phyloP scores from a whole-genome alignment of 1,139 yeast genomes.

The Geotrichum europaeum region DNA sequence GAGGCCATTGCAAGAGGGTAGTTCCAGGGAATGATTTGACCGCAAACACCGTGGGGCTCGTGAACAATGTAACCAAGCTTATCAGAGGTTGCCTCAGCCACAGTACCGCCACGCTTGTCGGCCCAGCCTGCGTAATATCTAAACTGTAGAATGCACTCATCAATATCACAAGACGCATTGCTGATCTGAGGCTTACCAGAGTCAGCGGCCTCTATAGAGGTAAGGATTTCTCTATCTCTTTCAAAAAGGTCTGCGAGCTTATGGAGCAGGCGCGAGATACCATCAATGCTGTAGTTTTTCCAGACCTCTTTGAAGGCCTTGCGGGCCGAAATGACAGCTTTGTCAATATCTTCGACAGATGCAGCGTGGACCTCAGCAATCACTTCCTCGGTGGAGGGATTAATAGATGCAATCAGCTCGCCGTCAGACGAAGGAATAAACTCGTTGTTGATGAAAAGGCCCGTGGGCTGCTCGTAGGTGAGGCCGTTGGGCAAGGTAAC shows the following conservation, averaged over 20 bases:
- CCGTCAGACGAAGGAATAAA: conserved; percentile 47
- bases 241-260: conserved; percentile 50
- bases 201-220: conserved; percentile 58
- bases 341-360: conserved; percentile 59
- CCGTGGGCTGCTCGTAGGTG: conserved; percentile 59
- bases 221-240: conserved; percentile 45
- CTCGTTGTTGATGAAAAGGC: conserved; percentile 75
- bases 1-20: conserved; percentile 77
- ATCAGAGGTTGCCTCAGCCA: conserved; percentile 57
- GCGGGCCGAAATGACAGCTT: conserved; percentile 70
- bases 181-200: conserved; percentile 51
- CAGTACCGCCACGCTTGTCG: conserved; percentile 70
- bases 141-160: conserved; percentile 51
- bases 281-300: conserved; percentile 43
- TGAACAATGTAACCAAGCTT: conserved; percentile 73
- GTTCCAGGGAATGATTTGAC: conserved; percentile 81
- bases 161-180: conserved; percentile 41
- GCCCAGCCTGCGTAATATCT: conserved; percentile 83
- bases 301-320: conserved; percentile 49
- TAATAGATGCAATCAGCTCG: conserved; percentile 49
- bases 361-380: conserved; percentile 67
- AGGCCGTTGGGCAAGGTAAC: conserved; percentile 53
- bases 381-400: conserved; percentile 64
- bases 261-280: conserved; percentile 44
- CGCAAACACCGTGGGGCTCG: conserved; percentile 79